Percentiles rank a stretch among this genome's conserved stretches.
phyloP scores from a whole-genome alignment of 1,284 basidiomycete genomes.

The Ceratobasidium theobromae region DNA sequence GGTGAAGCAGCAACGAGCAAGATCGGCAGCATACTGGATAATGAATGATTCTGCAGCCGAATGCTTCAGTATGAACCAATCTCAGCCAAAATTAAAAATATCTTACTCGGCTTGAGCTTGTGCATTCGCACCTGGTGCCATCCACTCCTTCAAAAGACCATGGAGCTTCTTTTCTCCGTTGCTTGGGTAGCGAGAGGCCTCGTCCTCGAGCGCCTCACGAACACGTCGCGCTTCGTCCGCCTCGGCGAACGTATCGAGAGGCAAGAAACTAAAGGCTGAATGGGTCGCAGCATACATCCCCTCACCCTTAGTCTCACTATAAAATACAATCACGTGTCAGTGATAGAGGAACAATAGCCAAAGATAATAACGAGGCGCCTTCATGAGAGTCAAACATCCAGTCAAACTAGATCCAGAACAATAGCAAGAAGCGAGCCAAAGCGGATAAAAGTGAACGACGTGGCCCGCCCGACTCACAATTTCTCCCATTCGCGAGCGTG shows the following conservation, averaged over 20 bases:
- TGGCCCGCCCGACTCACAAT: constrained; percentile 33
- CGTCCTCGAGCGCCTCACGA: not conserved
- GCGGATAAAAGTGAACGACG: not conserved
- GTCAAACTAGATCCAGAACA: not conserved
- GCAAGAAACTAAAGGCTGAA: constrained; percentile 33
- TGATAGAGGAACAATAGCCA: not conserved
- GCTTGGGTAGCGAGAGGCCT: constrained; percentile 7
- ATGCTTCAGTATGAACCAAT: not conserved
- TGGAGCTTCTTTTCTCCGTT: constrained; percentile 6
- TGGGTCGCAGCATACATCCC: constrained; percentile 33
- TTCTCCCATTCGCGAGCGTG: constrained; percentile 26
- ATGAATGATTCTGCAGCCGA: constrained; percentile 10
- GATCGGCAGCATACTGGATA: constrained; percentile 2
- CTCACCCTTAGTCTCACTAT: constrained; percentile 31
- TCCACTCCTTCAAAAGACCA: constrained; percentile 11
- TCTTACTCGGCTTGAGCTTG: constrained; percentile 21
- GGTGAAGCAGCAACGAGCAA: not conserved
- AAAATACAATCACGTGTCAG: constrained; percentile 19
- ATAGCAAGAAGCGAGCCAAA: not conserved
- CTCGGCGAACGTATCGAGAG: constrained; percentile 27
- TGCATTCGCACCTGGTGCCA: not conserved
- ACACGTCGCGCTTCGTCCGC: constrained; percentile 9
- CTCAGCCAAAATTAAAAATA: not conserved
- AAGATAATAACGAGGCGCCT: not conserved
- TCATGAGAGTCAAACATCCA: constrained; percentile 13